phyloP scores from a whole-genome alignment of 2,329 filamentous ascomycete species.

The Escovopsis sp. region DNA sequence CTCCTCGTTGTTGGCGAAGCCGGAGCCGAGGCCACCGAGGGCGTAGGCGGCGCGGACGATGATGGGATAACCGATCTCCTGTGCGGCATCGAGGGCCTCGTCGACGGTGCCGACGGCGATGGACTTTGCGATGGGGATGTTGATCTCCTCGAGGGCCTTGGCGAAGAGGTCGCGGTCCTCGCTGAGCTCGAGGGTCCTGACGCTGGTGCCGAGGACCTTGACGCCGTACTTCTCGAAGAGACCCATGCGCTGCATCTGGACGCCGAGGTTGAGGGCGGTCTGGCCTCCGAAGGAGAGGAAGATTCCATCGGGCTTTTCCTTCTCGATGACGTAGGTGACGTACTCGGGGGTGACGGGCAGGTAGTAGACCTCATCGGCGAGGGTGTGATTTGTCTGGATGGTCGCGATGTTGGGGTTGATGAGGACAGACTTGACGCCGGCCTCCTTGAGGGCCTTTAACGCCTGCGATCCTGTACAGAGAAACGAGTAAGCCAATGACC shows the following conservation, averaged over 20 bases:
- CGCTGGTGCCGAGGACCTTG: conserved; percentile 87
- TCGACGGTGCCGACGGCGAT: conserved; percentile 86
- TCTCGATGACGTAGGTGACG: conserved; percentile 92
- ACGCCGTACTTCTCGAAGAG: conserved; percentile 92
- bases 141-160: conserved; percentile 88
- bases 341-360: conserved; percentile 96
- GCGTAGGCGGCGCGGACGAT: conserved; percentile 96
- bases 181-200: conserved; percentile 83
- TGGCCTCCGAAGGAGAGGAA: conserved; percentile 96
- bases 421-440: conserved; percentile 76
- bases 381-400: conserved; percentile 90
- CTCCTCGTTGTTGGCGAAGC: conserved; percentile 86
- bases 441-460: conserved; percentile 91
- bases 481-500: too few relatives aligned
- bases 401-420: conserved; percentile 98
- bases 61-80: conserved; percentile 84
- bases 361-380: conserved; percentile 96
- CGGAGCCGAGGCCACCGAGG: conserved; percentile 86
- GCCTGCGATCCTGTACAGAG: conserved; percentile 89
- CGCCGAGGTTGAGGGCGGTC: conserved; percentile 90
- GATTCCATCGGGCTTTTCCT: conserved; percentile 89
- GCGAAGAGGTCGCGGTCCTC: conserved; percentile 95
- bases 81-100: conserved; percentile 76
- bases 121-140: conserved; percentile 94
- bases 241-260: conserved; percentile 92